Conservation (phyloP, 2,329 filamentous ascomycete species). For the Fusarium sp. region DNA sequence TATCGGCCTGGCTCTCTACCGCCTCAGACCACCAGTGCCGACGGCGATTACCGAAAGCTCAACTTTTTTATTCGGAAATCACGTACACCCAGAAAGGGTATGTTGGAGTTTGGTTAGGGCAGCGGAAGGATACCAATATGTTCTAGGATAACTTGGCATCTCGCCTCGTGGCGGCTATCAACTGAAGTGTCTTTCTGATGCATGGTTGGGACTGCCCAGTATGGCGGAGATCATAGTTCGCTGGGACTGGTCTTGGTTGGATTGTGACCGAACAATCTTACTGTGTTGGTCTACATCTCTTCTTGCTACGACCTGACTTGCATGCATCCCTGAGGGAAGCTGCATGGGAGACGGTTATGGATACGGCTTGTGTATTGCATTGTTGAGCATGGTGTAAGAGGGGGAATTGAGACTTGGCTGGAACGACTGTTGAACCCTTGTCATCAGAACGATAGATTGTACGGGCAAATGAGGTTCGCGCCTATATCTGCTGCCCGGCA, state of each 20-base stretch:
- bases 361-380: slow-evolving; percentile 41
- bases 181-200: slow-evolving; percentile 24
- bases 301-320: slow-evolving; percentile 29
- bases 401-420: slow-evolving; percentile 39
- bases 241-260: slow-evolving; percentile 23
- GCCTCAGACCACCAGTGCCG: slow-evolving; percentile 34
- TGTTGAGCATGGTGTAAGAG: slow-evolving; percentile 47
- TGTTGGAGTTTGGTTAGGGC: slow-evolving; percentile 39
- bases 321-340: slow-evolving; percentile 48
- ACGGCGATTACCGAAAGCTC: slow-evolving; percentile 35
- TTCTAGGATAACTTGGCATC: slow-evolving; percentile 24
- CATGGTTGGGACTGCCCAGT: slow-evolving; percentile 28
- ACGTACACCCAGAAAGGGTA: slow-evolving; percentile 36
- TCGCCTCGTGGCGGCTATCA: slow-evolving; percentile 30
- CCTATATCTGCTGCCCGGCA: slow-evolving; percentile 51
- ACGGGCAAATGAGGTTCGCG: slow-evolving; percentile 56
- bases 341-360: slow-evolving; percentile 30
- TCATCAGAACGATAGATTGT: slow-evolving; percentile 55
- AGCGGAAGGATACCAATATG: slow-evolving; percentile 27
- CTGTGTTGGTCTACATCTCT: slow-evolving; percentile 25
- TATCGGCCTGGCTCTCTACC: slow-evolving; percentile 26
- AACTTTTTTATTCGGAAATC: slow-evolving; percentile 35
- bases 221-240: slow-evolving; percentile 23
- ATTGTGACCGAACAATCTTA: slow-evolving; percentile 21
- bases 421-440: slow-evolving; percentile 41